These are phyloP conservation scores for Acacia confusa DNA, from an alignment of 306 rosid species.

Conservation along the genomic window DNA sequence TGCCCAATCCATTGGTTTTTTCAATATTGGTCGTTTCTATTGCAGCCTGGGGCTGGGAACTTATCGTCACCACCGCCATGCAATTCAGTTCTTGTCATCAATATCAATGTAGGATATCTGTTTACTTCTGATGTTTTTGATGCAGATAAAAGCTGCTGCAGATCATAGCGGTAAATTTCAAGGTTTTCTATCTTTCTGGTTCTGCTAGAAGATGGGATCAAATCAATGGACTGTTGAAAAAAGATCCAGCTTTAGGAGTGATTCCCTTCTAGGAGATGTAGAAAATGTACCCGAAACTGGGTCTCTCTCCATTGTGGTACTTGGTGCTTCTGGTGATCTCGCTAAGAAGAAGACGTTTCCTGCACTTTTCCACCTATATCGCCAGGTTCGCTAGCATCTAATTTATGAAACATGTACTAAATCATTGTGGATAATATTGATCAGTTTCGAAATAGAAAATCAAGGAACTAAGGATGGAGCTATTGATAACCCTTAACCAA, in stretches of 20 bases:
- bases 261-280: conserved; percentile 41
- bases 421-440: conserved; percentile 3
- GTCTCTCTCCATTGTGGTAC: conserved; percentile 78
- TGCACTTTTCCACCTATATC: conserved; percentile 80
- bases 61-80: background rate
- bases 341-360: conserved; percentile 99
- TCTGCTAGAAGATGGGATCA: conserved; percentile 57
- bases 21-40: background rate
- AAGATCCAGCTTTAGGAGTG: conserved; percentile 40
- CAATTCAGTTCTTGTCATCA: conserved; percentile 6
- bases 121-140: conserved; percentile 19
- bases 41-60: background rate
- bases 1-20: background rate
- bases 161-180: conserved; percentile 1
- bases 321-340: conserved; percentile 98
- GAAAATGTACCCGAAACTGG: conserved; percentile 65
- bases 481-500: conserved; percentile 15
- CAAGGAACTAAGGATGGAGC: conserved; percentile 2
- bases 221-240: conserved; percentile 58
- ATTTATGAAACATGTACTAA: background rate
- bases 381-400: conserved; percentile 51
- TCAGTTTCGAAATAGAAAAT: background rate
- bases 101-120: conserved; percentile 10
- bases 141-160: conserved; percentile 7
- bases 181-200: conserved; percentile 24